A percentile compares a stretch with the other conserved stretches of the same genome.
Conservation (phyloP, 495 filamentous ascomycete genomes). For the Emericellopsis terricola region DNA sequence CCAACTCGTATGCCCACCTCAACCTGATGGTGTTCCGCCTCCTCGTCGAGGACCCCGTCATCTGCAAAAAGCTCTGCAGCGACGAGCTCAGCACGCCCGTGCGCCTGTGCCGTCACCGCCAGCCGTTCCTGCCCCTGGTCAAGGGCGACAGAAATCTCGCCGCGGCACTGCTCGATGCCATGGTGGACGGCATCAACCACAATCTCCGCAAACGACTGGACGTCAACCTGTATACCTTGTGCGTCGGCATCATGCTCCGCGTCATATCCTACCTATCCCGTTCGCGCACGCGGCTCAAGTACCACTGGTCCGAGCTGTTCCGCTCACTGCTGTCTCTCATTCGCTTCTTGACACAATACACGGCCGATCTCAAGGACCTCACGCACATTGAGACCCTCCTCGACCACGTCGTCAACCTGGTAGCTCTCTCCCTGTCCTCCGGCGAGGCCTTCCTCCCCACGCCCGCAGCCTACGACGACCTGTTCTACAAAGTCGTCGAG, state of each 20-base stretch:
- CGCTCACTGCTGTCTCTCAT: conserved; percentile 75
- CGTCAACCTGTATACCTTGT: conserved; percentile 64
- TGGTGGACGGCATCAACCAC: conserved; percentile 84
- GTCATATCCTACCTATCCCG: conserved; percentile 68
- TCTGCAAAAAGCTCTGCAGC: conserved; percentile 73
- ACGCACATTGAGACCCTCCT: conserved; percentile 40
- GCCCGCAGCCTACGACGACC: conserved; percentile 75
- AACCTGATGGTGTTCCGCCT: conserved; percentile 71
- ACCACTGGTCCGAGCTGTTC: conserved; percentile 96
- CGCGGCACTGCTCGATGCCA: conserved; percentile 61
- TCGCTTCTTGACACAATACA: conserved; percentile 78
- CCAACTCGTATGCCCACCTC: conserved; percentile 65
- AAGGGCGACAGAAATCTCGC: conserved; percentile 51
- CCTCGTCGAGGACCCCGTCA: conserved; percentile 66
- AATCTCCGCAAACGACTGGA: conserved; percentile 78
- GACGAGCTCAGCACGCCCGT: conserved; percentile 61
- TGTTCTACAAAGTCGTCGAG: conserved; percentile 97
- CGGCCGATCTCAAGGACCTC: conserved; percentile 47
- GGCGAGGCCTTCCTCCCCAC: conserved; percentile 91
- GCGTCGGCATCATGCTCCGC: conserved; percentile 63
- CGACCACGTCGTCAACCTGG: conserved; percentile 61
- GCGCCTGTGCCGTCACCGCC: conserved; percentile 76
- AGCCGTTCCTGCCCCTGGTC: conserved; percentile 68
- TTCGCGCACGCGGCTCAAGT: conserved; percentile 55
- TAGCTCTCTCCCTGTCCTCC: conserved; percentile 69